Conservation (phyloP, 2,329 filamentous ascomycete genomes). For the Aspergillus hiratsukae region DNA sequence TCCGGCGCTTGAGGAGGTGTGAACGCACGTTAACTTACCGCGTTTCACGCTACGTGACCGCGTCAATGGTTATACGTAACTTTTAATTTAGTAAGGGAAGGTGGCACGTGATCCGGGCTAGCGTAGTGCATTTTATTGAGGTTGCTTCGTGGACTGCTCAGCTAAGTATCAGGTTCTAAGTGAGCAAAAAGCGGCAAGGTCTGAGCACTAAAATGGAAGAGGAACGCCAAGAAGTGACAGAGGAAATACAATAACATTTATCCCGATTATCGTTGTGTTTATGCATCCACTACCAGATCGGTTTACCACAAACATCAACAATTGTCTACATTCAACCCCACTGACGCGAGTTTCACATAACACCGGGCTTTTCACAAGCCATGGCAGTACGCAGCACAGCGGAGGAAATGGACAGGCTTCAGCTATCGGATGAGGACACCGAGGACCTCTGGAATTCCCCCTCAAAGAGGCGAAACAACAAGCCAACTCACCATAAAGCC, state of each 20-base stretch:
- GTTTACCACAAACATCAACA: neutral
- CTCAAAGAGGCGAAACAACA: slow-evolving; percentile 37
- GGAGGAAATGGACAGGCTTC: slow-evolving; percentile 49
- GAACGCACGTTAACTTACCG: no score
- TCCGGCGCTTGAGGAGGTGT: no score
- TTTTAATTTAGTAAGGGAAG: no score
- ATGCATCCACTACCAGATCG: neutral
- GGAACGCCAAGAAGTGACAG: no score
- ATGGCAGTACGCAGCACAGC: slow-evolving; percentile 37
- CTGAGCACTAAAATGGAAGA: no score
- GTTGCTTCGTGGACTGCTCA: no score
- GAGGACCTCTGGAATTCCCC: slow-evolving; percentile 58
- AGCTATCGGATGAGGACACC: slow-evolving; percentile 52
- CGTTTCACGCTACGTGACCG: no score
- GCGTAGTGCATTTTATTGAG: no score
- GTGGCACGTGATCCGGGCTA: no score
- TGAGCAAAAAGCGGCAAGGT: no score
- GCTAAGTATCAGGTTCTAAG: no score
- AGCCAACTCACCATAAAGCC: slow-evolving; percentile 21
- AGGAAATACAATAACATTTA: neutral
- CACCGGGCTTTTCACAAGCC: neutral
- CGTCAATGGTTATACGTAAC: no score
- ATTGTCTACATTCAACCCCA: neutral
- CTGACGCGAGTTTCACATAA: neutral
- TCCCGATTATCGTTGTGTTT: neutral